phyloP scores from a whole-genome alignment of 202 grass and related monocot genomes.

The Panicum virgatum region DNA sequence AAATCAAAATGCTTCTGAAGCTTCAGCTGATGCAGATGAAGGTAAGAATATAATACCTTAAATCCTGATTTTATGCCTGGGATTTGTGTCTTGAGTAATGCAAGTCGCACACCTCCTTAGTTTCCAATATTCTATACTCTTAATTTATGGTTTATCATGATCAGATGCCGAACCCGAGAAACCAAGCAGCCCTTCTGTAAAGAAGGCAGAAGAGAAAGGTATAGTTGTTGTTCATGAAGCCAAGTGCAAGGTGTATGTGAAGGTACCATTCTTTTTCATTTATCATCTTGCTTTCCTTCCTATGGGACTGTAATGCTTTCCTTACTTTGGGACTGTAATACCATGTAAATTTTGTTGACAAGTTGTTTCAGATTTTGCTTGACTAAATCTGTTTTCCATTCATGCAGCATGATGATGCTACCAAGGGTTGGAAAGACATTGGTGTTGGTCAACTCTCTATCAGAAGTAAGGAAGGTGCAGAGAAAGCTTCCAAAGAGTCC shows the following conservation, averaged over 20 bases:
- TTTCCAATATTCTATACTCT: not conserved
- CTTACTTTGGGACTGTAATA: conserved; percentile 14
- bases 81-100: not conserved
- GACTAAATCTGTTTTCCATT: not conserved
- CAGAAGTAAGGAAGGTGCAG: conserved; percentile 79
- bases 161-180: conserved; percentile 67
- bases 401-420: conserved; percentile 69
- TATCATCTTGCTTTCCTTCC: conserved; percentile 13
- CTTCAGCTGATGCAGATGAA: conserved; percentile 63
- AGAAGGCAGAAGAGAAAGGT: conserved; percentile 94
- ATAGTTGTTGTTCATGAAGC: conserved; percentile 85
- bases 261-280: conserved; percentile 58
- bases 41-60: conserved; percentile 31
- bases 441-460: conserved; percentile 83
- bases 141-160: conserved; percentile 17
- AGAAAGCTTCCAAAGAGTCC: conserved; percentile 88
- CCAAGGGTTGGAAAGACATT: conserved; percentile 95
- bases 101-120: not conserved
- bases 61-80: not conserved
- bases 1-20: conserved; percentile 52
- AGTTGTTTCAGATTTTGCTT: not conserved
- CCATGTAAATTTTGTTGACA: conserved; percentile 10
- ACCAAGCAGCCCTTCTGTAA: conserved; percentile 90
- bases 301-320: no score
- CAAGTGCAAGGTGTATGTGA: conserved; percentile 98